These are phyloP conservation scores for Hyaloperonospora brassicae DNA, from an alignment of 352 stramenopile species.

Conservation along the genomic window DNA sequence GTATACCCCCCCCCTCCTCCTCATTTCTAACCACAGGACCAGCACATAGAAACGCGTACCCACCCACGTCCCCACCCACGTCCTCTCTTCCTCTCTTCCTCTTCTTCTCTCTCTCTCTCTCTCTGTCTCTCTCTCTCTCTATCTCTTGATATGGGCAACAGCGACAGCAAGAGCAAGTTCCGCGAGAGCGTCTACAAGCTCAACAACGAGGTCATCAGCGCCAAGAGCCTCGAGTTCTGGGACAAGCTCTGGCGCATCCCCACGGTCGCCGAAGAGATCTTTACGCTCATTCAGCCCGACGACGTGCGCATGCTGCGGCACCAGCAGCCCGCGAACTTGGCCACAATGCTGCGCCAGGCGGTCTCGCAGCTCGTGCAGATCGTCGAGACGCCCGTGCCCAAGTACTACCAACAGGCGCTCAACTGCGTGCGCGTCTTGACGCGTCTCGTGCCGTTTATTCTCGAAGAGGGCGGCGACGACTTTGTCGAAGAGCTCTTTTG, in stretches of 20 bases:
- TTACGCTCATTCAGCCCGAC: slow-evolving; percentile 84
- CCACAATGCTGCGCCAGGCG: slow-evolving; percentile 74
- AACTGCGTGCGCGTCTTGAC: slow-evolving; percentile 83
- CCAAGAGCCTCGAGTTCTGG: slow-evolving; percentile 86
- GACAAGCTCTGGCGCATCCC: slow-evolving; percentile 86
- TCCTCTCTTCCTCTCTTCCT: too few relatives aligned
- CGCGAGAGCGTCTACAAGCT: slow-evolving; percentile 88
- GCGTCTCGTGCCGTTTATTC: slow-evolving; percentile 76
- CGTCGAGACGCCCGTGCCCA: slow-evolving; percentile 79
- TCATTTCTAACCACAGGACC: too few relatives aligned
- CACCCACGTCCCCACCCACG: too few relatives aligned
- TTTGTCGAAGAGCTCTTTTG: slow-evolving; percentile 83
- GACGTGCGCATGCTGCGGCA: slow-evolving; percentile 84
- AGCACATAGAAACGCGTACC: too few relatives aligned
- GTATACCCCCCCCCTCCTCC: too few relatives aligned
- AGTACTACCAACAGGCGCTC: slow-evolving; percentile 82
- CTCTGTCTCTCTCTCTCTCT: not conserved
- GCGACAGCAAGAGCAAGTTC: slow-evolving; percentile 88
- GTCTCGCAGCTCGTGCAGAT: slow-evolving; percentile 81
- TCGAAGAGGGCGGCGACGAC: slow-evolving; percentile 66
- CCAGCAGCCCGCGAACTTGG: slow-evolving; percentile 74
- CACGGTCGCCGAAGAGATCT: slow-evolving; percentile 84
- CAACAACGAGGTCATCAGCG: slow-evolving; percentile 80
- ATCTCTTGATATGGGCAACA: slow-evolving; percentile 63
- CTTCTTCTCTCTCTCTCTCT: too few relatives aligned